These are phyloP conservation scores for Sphenostylis stenocarpa DNA, from an alignment of 306 rosid genomes.

Conservation along the genomic window DNA sequence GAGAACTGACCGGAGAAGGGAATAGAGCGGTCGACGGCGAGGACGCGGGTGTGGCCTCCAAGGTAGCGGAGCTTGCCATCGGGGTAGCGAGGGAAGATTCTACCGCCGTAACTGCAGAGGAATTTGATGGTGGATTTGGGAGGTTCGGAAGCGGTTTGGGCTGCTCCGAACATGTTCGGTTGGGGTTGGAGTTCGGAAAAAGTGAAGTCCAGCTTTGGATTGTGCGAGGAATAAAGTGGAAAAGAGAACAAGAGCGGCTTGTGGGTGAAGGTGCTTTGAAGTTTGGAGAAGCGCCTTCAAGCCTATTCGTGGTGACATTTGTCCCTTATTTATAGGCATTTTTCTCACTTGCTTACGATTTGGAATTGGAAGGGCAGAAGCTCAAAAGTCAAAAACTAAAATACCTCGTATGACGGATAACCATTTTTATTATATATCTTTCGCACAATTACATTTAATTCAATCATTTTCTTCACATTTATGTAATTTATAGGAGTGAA, in stretches of 20 bases:
- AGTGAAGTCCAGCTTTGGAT: background rate
- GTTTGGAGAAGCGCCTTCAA: conserved; percentile 51
- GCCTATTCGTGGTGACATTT: conserved; percentile 40
- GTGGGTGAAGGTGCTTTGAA: conserved; percentile 14
- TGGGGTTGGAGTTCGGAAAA: background rate
- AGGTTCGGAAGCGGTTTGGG: conserved; percentile 17
- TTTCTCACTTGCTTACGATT: background rate
- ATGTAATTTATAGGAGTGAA: no score
- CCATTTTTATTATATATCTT: no score
- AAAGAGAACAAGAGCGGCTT: background rate
- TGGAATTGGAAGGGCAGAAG: background rate
- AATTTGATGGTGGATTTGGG: conserved; percentile 60
- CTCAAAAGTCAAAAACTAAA: background rate
- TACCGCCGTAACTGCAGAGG: conserved; percentile 93
- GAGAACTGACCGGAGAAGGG: conserved; percentile 71
- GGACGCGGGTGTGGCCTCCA: conserved; percentile 92
- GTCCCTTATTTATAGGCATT: conserved; percentile 59
- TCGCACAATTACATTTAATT: no score
- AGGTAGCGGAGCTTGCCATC: conserved; percentile 91
- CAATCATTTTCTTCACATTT: no score
- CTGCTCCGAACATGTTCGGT: conserved; percentile 51
- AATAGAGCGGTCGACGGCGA: conserved; percentile 70
- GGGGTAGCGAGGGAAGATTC: conserved; percentile 88
- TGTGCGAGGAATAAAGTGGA: background rate
- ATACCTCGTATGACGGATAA: no score